phyloP scores from a whole-genome alignment of 2,329 filamentous ascomycete genomes.

The Colletotrichum acutatum region DNA sequence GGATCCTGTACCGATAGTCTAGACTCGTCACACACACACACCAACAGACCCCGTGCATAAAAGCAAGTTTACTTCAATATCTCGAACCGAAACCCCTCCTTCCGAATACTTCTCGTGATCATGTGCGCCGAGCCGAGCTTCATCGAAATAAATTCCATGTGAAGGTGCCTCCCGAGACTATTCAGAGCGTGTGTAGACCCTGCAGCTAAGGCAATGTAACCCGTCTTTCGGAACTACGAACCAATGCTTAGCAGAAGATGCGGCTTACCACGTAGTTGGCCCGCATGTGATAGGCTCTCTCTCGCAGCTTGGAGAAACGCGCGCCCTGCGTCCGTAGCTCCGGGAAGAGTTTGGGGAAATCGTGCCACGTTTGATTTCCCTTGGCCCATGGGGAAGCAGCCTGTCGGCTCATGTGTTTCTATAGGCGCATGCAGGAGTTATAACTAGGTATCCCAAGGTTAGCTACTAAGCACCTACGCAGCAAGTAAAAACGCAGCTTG shows the following conservation, averaged over 20 bases:
- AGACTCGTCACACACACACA: conserved; percentile 3
- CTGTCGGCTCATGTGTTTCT: neutral
- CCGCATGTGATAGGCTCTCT: conserved; percentile 26
- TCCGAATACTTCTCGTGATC: neutral
- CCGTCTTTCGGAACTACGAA: neutral
- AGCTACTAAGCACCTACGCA: neutral
- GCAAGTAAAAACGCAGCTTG: neutral
- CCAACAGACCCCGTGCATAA: conserved; percentile 2
- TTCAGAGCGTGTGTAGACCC: neutral
- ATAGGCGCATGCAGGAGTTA: neutral
- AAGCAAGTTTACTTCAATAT: neutral
- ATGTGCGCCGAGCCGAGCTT: neutral
- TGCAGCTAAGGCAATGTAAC: neutral
- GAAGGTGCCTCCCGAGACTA: neutral
- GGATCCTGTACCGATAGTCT: conserved; percentile 6
- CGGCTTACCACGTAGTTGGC: neutral
- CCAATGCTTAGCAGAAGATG: conserved; percentile 15
- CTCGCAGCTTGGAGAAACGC: conserved; percentile 1
- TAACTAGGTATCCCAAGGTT: neutral
- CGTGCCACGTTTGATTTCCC: neutral
- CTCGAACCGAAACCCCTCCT: neutral
- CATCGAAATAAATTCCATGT: neutral
- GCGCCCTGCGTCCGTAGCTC: conserved; percentile 24
- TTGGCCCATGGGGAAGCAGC: neutral
- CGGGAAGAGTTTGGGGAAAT: conserved; percentile 14